Evolutionary conservation across 2,329 filamentous ascomycete genomes (phyloP), one percentile per base, ranked within the genome.

Genomic region (Chrysoporthe cubensis): DNA sequence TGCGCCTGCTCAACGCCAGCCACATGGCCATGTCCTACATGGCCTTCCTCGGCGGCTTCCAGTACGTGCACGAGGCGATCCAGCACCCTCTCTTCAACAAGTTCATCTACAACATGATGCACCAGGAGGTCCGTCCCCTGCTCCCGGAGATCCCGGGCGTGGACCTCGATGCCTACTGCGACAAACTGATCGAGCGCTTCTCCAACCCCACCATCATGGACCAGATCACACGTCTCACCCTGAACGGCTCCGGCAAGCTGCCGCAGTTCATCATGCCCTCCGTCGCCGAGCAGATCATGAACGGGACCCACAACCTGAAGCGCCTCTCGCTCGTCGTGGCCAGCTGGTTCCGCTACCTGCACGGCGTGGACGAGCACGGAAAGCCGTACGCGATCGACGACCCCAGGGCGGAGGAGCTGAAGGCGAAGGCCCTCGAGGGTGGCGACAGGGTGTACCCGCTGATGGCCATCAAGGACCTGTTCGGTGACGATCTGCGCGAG

Each of bases 201-300:
- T 81, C 82, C 73, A 86, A 86, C 81, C 83, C 84, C 0, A 85
- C 83, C 65, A 85, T 86, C 73, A 84, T 81, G 82, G 84, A 86
- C 69, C 83, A 85, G 76, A 78, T 86, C 66, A 81, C 82, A 50
- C 84, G 84, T 48, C 77, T 86, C 69, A 82, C 81, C 68, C 80
- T 86, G 32, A 82, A 82, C 74, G 83, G 80, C 32, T 85, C 83
- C 6, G 84, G 84, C 77, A 86, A 86, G 80, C 81, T 86, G 50
- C 84, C 84, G 0, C 83, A 82, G 76, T 82, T 82, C 77, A 81
- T 82, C 78, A 82, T 82, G 80, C 80, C 80, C 11, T 81, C 80
- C 42, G 78, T 82, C 67, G 80, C 80, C 67, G 80, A 82, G 78
- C 74, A 74, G 57, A 85, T 85, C 68, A 75, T 75, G 0, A 77